Base-by-base conservation (phyloP, 2,329 filamentous ascomycete genomes). In the Emydomyces testavorans region DNA sequence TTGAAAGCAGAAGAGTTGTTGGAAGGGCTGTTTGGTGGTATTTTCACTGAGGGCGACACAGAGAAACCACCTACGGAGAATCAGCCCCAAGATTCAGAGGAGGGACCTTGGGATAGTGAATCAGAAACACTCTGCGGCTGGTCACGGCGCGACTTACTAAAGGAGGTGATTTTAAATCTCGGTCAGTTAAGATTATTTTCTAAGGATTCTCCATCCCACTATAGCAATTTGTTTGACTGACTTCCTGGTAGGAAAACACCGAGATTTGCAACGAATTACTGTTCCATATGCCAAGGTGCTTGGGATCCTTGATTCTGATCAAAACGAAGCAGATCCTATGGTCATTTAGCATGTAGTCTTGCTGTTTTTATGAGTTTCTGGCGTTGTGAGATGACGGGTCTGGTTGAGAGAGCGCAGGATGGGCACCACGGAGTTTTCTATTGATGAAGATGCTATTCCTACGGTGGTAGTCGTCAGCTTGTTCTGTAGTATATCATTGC, bases 1-100 rank as follows among this genome's bases (percentile, higher is more conserved):
- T 75, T 79, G 49, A 98, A 98, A 68, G 88, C 95, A 1, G 90
- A 96, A 62, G 93, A 98, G 69, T 71, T 98, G 7, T 71, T 96
- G 23, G 83, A 86, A 56, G 83, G 79, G 38, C 71, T 98, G 35
- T 72, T 94, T 41, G 88, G 89, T 6, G 83, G 85, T 4, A 62
- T 82, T 6, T 76, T 74, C 51, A 67, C 77, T 32, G 43, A 77
- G 75, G 57, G 73, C 74, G 60, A 84, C 1, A 61, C 68, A 54
- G 65, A 67, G 49, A 66, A 73, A 34, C 64, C 64, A 46, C 64
- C 68, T 16, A 70, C 72, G 39, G 60, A 57, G 38, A 43, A 20
- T 11, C 23, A 53, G 31, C 29, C 15, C 20, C 40, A 50, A 37
- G 15, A 23, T 24, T 23, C 26, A 7, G 63, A 65, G 28, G 73